Percentiles rank a stretch among this genome's conserved stretches.
Conservation (phyloP, 2,329 filamentous ascomycete species). For the Teratosphaeria nubilosa region DNA sequence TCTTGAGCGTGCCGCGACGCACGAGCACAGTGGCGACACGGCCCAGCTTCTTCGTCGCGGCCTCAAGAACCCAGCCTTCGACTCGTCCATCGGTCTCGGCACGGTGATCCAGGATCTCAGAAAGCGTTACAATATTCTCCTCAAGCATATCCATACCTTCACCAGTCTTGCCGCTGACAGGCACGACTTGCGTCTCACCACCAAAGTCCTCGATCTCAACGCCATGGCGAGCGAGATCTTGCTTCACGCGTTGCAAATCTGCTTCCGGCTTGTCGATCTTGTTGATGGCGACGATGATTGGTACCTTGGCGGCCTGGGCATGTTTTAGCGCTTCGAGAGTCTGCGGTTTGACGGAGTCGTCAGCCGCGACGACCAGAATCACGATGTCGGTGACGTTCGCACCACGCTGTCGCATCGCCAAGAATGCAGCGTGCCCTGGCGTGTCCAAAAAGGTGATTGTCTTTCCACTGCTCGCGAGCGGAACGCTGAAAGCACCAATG, state of each 20-base stretch:
- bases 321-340: conserved; percentile 95
- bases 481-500: conserved; percentile 92
- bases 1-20: conserved; percentile 71
- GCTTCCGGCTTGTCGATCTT: conserved; percentile 87
- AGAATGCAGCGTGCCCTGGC: conserved; percentile 88
- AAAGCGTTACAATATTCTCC: conserved; percentile 75
- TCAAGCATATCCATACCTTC: conserved; percentile 85
- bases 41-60: conserved; percentile 65
- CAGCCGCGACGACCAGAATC: conserved; percentile 86
- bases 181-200: conserved; percentile 85
- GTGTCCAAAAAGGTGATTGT: conserved; percentile 95
- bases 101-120: conserved; percentile 83
- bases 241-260: conserved; percentile 73
- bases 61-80: conserved; percentile 92
- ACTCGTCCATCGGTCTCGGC: conserved; percentile 66
- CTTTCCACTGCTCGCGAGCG: conserved; percentile 63
- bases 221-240: conserved; percentile 71
- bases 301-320: conserved; percentile 73
- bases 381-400: conserved; percentile 96
- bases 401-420: conserved; percentile 90
- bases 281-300: conserved; percentile 95
- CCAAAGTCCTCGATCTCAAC: conserved; percentile 92
- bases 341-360: conserved; percentile 95
- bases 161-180: conserved; percentile 88
- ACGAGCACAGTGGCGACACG: conserved; percentile 83